Percentiles rank a stretch among this genome's conserved stretches.
Conservation (phyloP, 805 yeast genomes). For the Osmozyma mogii region DNA sequence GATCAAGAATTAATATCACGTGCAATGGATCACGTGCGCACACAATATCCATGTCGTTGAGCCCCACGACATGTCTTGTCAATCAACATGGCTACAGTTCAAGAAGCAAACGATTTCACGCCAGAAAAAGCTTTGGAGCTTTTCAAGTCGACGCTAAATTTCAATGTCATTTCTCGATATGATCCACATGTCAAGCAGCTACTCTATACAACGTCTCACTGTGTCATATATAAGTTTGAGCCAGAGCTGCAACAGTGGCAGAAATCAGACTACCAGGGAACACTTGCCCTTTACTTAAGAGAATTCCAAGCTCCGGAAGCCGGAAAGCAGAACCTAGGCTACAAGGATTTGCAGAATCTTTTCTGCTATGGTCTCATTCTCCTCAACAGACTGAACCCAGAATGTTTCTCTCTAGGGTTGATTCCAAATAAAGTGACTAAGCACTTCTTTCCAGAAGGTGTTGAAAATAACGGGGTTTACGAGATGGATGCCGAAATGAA, state of each 20-base stretch:
- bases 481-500: constrained; percentile 61
- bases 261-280: constrained; percentile 64
- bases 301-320: constrained; percentile 25
- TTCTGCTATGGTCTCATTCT: constrained; percentile 65
- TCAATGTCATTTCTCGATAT: constrained; percentile 69
- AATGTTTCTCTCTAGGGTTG: constrained; percentile 65
- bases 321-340: constrained; percentile 2
- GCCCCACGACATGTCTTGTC: neutral
- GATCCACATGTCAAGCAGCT: constrained; percentile 66
- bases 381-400: constrained; percentile 60
- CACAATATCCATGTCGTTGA: neutral
- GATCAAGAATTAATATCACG: no score
- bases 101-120: constrained; percentile 29
- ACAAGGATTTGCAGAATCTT: constrained; percentile 28
- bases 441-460: constrained; percentile 33
- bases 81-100: constrained; percentile 14
- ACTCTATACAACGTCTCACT: constrained; percentile 61
- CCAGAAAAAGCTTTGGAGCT: constrained; percentile 46
- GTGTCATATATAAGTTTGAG: constrained; percentile 61
- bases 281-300: constrained; percentile 56
- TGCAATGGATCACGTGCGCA: no score
- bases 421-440: constrained; percentile 45
- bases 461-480: constrained; percentile 22
- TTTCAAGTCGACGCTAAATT: constrained; percentile 61
- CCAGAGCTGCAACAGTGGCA: constrained; percentile 56